Evolutionary conservation across 2,329 filamentous ascomycete genomes (phyloP), one percentile per base, ranked within the genome.

Genomic region (Fusarium sp.): DNA sequence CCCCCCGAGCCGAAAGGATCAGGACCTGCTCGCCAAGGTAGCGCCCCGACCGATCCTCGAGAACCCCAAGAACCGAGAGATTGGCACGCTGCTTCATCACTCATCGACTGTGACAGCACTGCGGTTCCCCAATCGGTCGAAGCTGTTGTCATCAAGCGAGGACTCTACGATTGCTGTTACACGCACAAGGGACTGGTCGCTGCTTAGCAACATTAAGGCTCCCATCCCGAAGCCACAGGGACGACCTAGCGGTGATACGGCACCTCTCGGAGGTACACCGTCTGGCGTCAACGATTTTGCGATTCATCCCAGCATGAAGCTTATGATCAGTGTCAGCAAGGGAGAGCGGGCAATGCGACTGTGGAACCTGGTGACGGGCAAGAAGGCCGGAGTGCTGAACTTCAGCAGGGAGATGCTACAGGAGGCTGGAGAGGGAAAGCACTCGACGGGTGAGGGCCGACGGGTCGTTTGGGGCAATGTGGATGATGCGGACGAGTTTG

Each of bases 301-400:
- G 3, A 93, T 99, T 30, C 97, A 99, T 82, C 96, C 97, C 0
- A 97, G 94, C 82, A 94, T 97, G 89, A 98, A 98, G 85, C 87
- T 99, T 60, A 98, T 98, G 94, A 91, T 99, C 70, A 97, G 91
- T 77, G 95, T 98, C 10, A 93, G 94, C 76, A 94, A 93, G 78
- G 95, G 95, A 74, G 97, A 99, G 85, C 92, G 91, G 74, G 95
- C 92, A 80, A 97, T 99, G 94, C 88, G 97, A 74, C 83, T 98
- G 74, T 99, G 97, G 97, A 98, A 99, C 80, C 83, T 99, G 73
- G 95, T 98, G 75, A 98, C 96, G 4, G 97, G 95, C 18, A 97
- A 96, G 85, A 98, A 98, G 85, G 95, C 95, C 1, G 95, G 95
- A 34, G 95, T 98, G 62, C 85, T 99, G 77, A 97, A 94, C 81